Conservation (phyloP, 2,329 filamentous ascomycete genomes). For the Penicillium italicum region DNA sequence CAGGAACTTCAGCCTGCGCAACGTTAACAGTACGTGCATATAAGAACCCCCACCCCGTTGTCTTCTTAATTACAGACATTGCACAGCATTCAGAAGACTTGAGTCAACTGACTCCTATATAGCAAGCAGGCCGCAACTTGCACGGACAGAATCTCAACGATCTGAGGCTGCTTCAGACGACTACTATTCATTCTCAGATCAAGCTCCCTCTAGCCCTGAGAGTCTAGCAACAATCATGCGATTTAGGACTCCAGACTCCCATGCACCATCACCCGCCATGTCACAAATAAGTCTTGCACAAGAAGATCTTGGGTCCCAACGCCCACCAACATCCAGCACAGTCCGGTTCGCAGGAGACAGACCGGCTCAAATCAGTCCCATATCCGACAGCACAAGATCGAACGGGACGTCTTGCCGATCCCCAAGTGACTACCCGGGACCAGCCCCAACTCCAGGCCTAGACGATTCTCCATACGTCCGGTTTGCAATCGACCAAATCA, state of each 20-base stretch:
- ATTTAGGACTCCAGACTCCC: slow-evolving; percentile 46
- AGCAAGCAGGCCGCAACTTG: slow-evolving; percentile 46
- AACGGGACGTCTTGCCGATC: slow-evolving; percentile 26
- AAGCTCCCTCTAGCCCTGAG: slow-evolving; percentile 34
- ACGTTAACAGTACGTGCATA: slow-evolving; percentile 23
- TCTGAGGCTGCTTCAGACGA: slow-evolving; percentile 50
- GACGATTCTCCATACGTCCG: slow-evolving; percentile 86
- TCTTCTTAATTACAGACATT: not conserved
- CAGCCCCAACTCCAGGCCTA: slow-evolving; percentile 65
- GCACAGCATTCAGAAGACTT: not conserved
- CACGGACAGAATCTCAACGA: slow-evolving; percentile 43
- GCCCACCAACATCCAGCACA: slow-evolving; percentile 23
- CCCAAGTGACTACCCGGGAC: slow-evolving; percentile 32
- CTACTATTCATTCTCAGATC: slow-evolving; percentile 48
- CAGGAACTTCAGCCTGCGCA: slow-evolving; percentile 24
- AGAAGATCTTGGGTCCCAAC: slow-evolving; percentile 13
- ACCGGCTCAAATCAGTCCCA: slow-evolving; percentile 21
- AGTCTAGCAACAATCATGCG: slow-evolving; percentile 40
- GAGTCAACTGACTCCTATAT: slow-evolving; percentile 14
- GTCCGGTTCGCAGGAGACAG: slow-evolving; percentile 29
- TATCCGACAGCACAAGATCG: slow-evolving; percentile 19
- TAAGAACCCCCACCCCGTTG: slow-evolving; percentile 2
- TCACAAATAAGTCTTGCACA: slow-evolving; percentile 12
- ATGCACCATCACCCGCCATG: slow-evolving; percentile 30
- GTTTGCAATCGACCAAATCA: slow-evolving; percentile 85